Conservation (phyloP, 2,329 filamentous ascomycete species). For the Ophiostoma quercus region DNA sequence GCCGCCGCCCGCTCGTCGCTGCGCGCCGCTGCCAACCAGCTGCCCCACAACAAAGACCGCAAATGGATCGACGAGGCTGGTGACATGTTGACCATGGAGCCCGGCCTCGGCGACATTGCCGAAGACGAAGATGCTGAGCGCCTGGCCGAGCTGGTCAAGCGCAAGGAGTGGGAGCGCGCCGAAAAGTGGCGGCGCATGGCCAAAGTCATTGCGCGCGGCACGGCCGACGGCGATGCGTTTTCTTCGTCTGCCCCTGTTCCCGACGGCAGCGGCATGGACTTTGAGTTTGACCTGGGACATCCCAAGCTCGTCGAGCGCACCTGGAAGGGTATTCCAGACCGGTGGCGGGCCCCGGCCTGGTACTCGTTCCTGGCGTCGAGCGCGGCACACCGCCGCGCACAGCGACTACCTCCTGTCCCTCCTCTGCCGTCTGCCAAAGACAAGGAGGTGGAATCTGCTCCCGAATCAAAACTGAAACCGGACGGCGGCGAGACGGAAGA, state of each 20-base stretch:
- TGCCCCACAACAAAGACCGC: slow-evolving; percentile 57
- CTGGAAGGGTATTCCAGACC: slow-evolving; percentile 97
- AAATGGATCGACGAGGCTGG: slow-evolving; percentile 60
- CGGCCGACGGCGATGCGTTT: slow-evolving; percentile 25
- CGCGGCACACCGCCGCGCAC: slow-evolving; percentile 45
- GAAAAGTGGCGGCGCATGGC: slow-evolving; percentile 67
- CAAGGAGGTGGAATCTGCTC: neutral
- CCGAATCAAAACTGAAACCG: neutral
- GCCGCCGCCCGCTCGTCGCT: slow-evolving; percentile 51
- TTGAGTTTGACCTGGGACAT: slow-evolving; percentile 75
- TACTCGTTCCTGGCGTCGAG: slow-evolving; percentile 82
- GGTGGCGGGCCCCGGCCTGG: slow-evolving; percentile 91
- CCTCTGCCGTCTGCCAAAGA: neutral
- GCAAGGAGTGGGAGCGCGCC: slow-evolving; percentile 57
- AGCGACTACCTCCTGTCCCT: slow-evolving; percentile 13
- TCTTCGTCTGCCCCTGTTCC: slow-evolving; percentile 34
- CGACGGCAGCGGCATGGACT: slow-evolving; percentile 42
- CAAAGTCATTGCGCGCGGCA: slow-evolving; percentile 47
- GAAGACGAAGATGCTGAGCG: slow-evolving; percentile 53
- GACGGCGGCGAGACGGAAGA: slow-evolving; percentile 61
- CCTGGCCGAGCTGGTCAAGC: slow-evolving; percentile 52
- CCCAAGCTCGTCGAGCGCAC: slow-evolving; percentile 85
- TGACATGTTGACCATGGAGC: slow-evolving; percentile 59
- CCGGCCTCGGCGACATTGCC: slow-evolving; percentile 50
- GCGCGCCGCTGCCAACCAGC: slow-evolving; percentile 53